Evolutionary conservation across 2,329 filamentous ascomycete genomes (phyloP), one percentile per base, ranked within the genome.

Genomic region (Botryotinia calthae): DNA sequence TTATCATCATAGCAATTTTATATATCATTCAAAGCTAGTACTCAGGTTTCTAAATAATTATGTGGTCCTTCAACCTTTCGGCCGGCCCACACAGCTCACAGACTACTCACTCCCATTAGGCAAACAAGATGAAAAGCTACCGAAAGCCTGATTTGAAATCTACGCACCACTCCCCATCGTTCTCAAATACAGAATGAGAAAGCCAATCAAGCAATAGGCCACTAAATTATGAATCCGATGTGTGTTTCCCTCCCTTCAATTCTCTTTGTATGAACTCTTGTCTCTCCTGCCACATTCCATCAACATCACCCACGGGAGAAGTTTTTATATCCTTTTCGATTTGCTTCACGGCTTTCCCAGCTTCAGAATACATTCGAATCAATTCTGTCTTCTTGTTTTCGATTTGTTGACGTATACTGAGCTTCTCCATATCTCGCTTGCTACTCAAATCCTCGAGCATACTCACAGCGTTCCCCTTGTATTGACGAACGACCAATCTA

Each of bases 401-500:
- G 12, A 79, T 58, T 18, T 72, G 67, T 22, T 73, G 44, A 10
- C 70, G 31, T 25, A 79, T 77, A 10, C 44, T 68, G 2, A 58
- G 64, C 69, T 72, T 78, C 59, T 78, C 71, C 18, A 72, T 34
- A 34, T 51, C 72, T 56, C 77, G 76, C 66, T 76, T 75, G 34
- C 73, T 18, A n/a, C 56, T 64, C 2, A 79, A 56, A 10, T 71
- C 73, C 14, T 77, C 66, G 2, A 80, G 70, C 22, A 80, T 74
- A 65, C 76, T 77, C 1, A 46, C 71, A 10, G 78, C 79, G 40
- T 79, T 79, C 34, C 77, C 74, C 42, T 76, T 61, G 69, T 81
- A 81, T 65, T 81, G 77, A 9, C 75, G 64, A 8, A 79, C 75
- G 22, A 81, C 67, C 22, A 81, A 71, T 40, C 76, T 74, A 42